Base-by-base conservation (phyloP, 2,329 filamentous ascomycete genomes). In the Aureobasidium sp. region DNA sequence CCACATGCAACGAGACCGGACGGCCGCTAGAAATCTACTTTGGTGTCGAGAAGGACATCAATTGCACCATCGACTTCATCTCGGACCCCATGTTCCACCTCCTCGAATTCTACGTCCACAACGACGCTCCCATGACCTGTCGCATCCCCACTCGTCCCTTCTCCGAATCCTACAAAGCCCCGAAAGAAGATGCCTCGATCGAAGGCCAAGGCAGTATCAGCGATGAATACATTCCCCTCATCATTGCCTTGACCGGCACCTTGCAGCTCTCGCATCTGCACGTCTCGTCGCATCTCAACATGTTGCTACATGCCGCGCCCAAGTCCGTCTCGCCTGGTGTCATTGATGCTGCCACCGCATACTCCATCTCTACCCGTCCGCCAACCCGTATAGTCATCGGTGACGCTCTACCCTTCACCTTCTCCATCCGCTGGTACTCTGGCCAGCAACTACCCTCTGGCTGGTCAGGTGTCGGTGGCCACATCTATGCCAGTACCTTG, bases 41-140 rank as follows among this genome's bases (percentile, higher is more conserved):
- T 78, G 92, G 92, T 73, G 77, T 89, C 67, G 90, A 93, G 72
- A 75, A 75, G 67, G 91, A 96, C 72, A 76, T 90, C 68, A 93
- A 93, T 78, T 94, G 90, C 79, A 94, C 90, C 61, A 86, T 94
- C 69, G 79, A 87, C 71, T 82, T 89, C 76, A 81, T 93, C 69
- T 81, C 83, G 69, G 90, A 93, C 72, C 83, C 88, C 44, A 88
- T 92, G 80, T 94, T 91, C 80, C 90, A 94, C 76, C 83, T 93
- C 57, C 87, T 93, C 78, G 90, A 97, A 78, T 97, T 97, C 82
- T 97, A 97, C 81, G 87, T 97, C 74, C 94, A 97, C 81, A 91
- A 89, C 78, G 94, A 99, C 76, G 92, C 91, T 19, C 94, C 94
- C 11, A 81, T 97, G 54, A 86, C 91, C 60, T 99, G 94, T 76